Evolutionary conservation across 1,139 yeast species (phyloP).

Genomic region (Yamadazyma epiphylla): DNA sequence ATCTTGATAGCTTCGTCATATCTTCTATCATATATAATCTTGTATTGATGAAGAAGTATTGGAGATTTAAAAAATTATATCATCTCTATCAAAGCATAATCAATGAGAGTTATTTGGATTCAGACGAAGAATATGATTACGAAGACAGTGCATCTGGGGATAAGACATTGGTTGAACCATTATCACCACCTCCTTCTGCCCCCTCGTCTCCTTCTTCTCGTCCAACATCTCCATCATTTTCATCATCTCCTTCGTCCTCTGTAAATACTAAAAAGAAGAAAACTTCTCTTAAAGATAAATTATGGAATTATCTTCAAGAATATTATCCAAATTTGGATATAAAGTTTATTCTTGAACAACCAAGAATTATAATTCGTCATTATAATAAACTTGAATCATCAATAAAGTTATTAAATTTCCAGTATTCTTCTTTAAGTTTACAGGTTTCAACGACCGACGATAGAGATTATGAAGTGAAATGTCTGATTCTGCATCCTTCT

Average conservation of each 20-base stretch:
- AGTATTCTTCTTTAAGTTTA: conserved; percentile 37
- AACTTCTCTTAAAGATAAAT: conserved; percentile 9
- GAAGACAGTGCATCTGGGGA: conserved; percentile 2
- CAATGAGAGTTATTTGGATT: conserved; percentile 4
- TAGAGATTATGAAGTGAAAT: conserved; percentile 34
- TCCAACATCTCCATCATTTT: no score
- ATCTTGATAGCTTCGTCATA: conserved; percentile 44
- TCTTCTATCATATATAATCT: conserved; percentile 36
- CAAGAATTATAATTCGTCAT: conserved; percentile 35
- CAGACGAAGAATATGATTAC: conserved; percentile 5
- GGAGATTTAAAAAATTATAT: conserved; percentile 21
- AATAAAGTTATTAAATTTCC: conserved; percentile 28
- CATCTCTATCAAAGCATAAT: conserved; percentile 9
- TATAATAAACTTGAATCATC: conserved; percentile 16
- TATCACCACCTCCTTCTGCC: no score
- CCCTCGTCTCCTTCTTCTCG: no score
- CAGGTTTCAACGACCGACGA: conserved; percentile 31
- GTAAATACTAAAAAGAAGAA: conserved; percentile 2
- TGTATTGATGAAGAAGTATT: conserved; percentile 28
- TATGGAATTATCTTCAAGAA: conserved; percentile 31
- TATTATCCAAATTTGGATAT: conserved; percentile 41
- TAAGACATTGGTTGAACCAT: conserved; percentile 3
- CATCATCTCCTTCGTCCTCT: no score
- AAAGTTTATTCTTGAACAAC: conserved; percentile 42
- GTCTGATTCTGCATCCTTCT: conserved; percentile 33